Conservation (phyloP, 306 rosid genomes). For the Pachyrhizus erosus region DNA sequence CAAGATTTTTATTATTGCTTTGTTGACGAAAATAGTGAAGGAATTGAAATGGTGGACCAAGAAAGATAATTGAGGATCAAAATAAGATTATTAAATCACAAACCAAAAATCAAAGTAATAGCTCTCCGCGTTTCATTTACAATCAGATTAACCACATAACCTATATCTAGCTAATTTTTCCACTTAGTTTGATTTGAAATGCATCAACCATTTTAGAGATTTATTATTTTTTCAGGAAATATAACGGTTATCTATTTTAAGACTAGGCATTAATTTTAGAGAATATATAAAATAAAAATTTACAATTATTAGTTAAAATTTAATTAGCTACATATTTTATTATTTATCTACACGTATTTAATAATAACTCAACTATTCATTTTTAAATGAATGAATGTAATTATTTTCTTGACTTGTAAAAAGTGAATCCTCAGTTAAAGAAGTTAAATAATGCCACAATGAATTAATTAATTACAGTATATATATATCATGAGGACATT, state of each 20-base stretch:
- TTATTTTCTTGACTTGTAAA: neutral
- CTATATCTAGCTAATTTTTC: neutral
- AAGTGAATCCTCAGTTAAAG: no score
- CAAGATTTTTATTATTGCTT: neutral
- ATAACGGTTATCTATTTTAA: neutral
- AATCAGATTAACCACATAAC: neutral
- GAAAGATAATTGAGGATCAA: neutral
- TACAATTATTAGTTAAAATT: neutral
- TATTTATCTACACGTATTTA: neutral
- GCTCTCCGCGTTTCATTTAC: neutral
- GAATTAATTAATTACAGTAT: no score
- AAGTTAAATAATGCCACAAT: neutral
- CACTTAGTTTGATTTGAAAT: neutral
- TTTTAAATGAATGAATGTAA: neutral
- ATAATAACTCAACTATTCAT: neutral
- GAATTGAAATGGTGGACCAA: neutral
- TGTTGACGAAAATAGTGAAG: constrained; percentile 4
- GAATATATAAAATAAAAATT: neutral
- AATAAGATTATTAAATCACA: neutral
- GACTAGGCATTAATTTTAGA: neutral
- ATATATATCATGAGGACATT: no score
- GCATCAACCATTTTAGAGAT: neutral
- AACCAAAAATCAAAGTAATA: neutral
- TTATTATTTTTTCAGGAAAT: neutral
- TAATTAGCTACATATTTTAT: neutral